Base-by-base conservation (phyloP, 768 basidiomycete genomes). In the Piloderma croceum region DNA sequence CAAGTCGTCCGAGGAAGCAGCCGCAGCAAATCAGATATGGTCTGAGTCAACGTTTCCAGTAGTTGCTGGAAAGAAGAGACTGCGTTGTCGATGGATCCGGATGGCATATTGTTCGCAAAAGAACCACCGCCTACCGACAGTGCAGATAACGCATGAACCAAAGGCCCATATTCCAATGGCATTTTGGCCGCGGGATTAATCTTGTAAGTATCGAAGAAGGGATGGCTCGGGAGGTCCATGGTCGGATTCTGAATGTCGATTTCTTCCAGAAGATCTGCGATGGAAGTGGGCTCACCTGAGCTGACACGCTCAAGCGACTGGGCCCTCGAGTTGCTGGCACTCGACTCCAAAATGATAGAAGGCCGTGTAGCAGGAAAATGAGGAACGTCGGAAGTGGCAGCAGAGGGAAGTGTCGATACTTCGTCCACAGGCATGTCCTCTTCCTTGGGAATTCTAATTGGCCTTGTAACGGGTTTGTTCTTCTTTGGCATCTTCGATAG, bases 31-130 rank as follows among this genome's bases (percentile, higher is more conserved):
- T 90, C 89, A 4, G 89, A 90, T 50, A 92, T 90, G 0, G 88
- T 90, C 52, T 91, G 88, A 1, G 89, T 92, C 32, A 92, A 65
- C 1, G 87, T 91, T 66, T 90, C 89, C 31, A 92, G 67, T 1
- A 92, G 67, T 52, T 90, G 87, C 50, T 92, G 88, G 67, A 91
- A 91, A 11, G 88, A 89, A 3, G 86, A 83, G 21, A 91, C 87
- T 1, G 89, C 88, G 23, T 88, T 86, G 58, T 91, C 89, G 54
- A 90, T 89, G n/a, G 87, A 86, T 9, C 85, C 84, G 5, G 85
- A 81, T 12, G 89, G 86, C 67, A 89, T 81, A 50, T 79, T 85
- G 34, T 53, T 65, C 25, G 86, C 81, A 52, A 90, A 90, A 6
- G 85, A 87, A 7, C 85, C 84, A 7, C 88, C 84, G 3, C 86